phyloP scores from a whole-genome alignment of 768 basidiomycete species.

The Dentipellis sp. region DNA sequence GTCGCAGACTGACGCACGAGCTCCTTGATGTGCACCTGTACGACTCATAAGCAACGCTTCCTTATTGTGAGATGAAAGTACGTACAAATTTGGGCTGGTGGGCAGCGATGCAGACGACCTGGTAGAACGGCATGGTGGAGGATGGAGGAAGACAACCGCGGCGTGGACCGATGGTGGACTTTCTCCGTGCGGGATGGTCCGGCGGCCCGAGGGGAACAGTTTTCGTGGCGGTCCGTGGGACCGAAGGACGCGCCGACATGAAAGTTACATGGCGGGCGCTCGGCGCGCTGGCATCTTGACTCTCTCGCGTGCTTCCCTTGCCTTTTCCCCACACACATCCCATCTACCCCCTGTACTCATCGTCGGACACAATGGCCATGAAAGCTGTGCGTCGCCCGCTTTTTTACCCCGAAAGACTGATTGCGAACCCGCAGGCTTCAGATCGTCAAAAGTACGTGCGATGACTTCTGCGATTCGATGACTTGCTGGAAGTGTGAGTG shows the following conservation, averaged over 20 bases:
- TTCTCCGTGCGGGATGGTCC: not conserved
- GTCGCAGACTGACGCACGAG: conserved; percentile 63
- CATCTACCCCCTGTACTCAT: conserved; percentile 3
- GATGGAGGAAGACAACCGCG: not conserved
- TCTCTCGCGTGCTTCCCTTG: conserved; percentile 1
- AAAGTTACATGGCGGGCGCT: not conserved
- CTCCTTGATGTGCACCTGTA: conserved; percentile 64
- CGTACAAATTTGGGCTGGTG: conserved; percentile 70
- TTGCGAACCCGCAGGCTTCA: conserved; percentile 14
- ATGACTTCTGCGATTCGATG: not conserved
- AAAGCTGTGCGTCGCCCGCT: conserved; percentile 51
- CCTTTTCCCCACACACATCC: not conserved
- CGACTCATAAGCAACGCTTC: not conserved
- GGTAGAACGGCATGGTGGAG: conserved; percentile 74
- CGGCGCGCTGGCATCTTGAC: conserved; percentile 1
- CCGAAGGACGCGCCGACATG: not conserved
- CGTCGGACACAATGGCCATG: conserved; percentile 37
- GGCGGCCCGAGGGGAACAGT: not conserved
- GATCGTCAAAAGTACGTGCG: conserved; percentile 51
- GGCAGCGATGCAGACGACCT: conserved; percentile 75
- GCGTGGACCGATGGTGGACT: not conserved
- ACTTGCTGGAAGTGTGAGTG: not conserved
- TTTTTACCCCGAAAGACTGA: not conserved
- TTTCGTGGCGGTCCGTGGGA: not conserved
- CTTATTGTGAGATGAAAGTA: conserved; percentile 5